Conservation (phyloP, 2,329 filamentous ascomycete species). For the Pseudogymnoascus verrucosus region DNA sequence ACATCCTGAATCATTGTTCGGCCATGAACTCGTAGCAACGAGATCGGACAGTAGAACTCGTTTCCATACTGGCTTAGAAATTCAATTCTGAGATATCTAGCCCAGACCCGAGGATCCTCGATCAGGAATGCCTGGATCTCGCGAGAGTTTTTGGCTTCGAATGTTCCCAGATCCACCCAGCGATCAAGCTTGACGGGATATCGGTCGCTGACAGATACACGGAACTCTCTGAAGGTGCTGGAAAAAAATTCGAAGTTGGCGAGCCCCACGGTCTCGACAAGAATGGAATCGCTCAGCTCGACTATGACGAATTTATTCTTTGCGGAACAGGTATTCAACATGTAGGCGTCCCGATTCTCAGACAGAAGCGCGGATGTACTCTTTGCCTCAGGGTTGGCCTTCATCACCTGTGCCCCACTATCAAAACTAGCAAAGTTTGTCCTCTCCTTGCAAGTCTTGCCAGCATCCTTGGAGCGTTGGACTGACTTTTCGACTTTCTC, state of each 20-base stretch:
- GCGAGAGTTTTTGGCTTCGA: slow-evolving; percentile 84
- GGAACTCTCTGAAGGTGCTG: slow-evolving; percentile 86
- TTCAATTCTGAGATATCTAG: slow-evolving; percentile 84
- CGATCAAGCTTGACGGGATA: slow-evolving; percentile 89
- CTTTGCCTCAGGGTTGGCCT: slow-evolving; percentile 79
- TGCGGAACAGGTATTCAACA: slow-evolving; percentile 84
- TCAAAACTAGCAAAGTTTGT: slow-evolving; percentile 98
- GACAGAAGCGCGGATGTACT: slow-evolving; percentile 82
- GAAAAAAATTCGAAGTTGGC: slow-evolving; percentile 99
- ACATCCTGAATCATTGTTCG: slow-evolving; percentile 93
- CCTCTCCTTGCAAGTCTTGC: slow-evolving; percentile 93
- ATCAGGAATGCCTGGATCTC: slow-evolving; percentile 92
- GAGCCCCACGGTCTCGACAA: slow-evolving; percentile 87
- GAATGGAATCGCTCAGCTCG: slow-evolving; percentile 76
- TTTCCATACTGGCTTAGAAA: slow-evolving; percentile 91
- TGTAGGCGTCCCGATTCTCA: slow-evolving; percentile 98
- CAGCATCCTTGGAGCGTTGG: slow-evolving; percentile 79
- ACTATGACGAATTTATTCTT: slow-evolving; percentile 91
- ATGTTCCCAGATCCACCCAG: slow-evolving; percentile 82
- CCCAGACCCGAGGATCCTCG: slow-evolving; percentile 93
- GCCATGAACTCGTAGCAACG: slow-evolving; percentile 83
- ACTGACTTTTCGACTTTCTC: slow-evolving; percentile 21
- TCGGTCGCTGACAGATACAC: slow-evolving; percentile 85
- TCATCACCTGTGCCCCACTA: slow-evolving; percentile 85
- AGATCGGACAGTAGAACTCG: slow-evolving; percentile 93